Evolutionary conservation across 2,329 filamentous ascomycete species (phyloP), one percentile per base, ranked within the genome.

Genomic region (Cladophialophora carrionii): DNA sequence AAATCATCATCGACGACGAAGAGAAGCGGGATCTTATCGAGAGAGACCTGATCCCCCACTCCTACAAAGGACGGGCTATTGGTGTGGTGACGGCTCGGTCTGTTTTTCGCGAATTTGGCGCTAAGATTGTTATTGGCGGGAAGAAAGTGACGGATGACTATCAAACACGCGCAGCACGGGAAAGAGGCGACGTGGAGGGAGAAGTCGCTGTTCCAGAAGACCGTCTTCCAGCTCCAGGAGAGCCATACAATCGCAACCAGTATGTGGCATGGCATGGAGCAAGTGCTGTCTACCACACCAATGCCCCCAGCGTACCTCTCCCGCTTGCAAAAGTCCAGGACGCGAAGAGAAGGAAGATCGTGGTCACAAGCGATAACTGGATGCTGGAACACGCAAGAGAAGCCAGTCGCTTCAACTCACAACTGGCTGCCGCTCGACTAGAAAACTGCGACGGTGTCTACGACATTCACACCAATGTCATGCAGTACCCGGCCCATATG

Each of bases 251-350:
- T 82, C 92, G 94, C 80, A 99, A 99, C 75, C 93, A 97, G 76
- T 99, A 97, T 74, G 95, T 99, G 31, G 95, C 95, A 31, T 99
- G 95, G 95, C 93, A 96, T 76, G 95, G 95, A 57, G 95, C 95
- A 55, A 98, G 94, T 76, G 89, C 91, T 46, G 95, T 99, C 26
- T 99, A 99, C 76, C 92, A 98, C 76, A 92, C 90, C 12, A 88
- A 88, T 63, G 86, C 84, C 1, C 91, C 92, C 1, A 88, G 89
- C 24, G 87, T 91, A n/a, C 91, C 92, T 2, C 82, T 89, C 64
- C 87, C 87, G 34, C 88, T 83, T 66, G 90, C 90, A 63, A 96
- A 96, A 77, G 83, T 81, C 37, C 78, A 87, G 7, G 90, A 93
- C 71, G 85, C 85, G 68, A 96, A 96, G 81, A 92, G 91, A 81